Conservation (phyloP, 495 filamentous ascomycete species). For the Penicillium fimorum region DNA sequence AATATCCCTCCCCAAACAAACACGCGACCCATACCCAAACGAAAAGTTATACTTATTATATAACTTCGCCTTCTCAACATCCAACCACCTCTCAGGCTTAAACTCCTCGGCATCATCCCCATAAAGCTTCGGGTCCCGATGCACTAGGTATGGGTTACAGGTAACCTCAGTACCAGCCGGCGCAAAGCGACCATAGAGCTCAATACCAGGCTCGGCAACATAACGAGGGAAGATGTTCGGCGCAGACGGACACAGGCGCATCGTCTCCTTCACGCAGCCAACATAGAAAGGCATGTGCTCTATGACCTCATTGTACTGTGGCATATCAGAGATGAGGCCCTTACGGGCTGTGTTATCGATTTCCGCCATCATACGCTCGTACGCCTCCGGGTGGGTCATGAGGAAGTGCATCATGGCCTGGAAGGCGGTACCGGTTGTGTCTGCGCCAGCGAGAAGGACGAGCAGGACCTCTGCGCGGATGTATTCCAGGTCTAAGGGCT, state of each 20-base stretch:
- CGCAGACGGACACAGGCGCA: constrained; percentile 54
- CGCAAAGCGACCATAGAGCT: constrained; percentile 50
- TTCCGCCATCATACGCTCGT: constrained; percentile 55
- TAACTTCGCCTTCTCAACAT: constrained; percentile 39
- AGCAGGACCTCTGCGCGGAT: constrained; percentile 56
- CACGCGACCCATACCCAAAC: constrained; percentile 54
- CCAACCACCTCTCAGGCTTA: constrained; percentile 43
- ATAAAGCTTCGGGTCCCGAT: constrained; percentile 51
- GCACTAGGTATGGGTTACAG: constrained; percentile 53
- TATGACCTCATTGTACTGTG: constrained; percentile 45
- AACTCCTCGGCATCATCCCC: constrained; percentile 45
- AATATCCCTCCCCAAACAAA: constrained; percentile 55
- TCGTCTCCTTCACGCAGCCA: constrained; percentile 51
- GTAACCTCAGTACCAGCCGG: constrained; percentile 60
- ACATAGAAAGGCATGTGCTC: constrained; percentile 48
- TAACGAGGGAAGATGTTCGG: constrained; percentile 48
- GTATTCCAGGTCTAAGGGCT: constrained; percentile 48
- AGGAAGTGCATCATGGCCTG: constrained; percentile 54
- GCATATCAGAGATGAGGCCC: constrained; percentile 35
- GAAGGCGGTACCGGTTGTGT: constrained; percentile 60
- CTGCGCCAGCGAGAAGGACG: constrained; percentile 60
- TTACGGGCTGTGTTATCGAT: constrained; percentile 50
- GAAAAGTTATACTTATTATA: constrained; percentile 53
- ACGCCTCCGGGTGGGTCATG: constrained; percentile 43
- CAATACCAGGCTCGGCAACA: constrained; percentile 51